These are phyloP conservation scores for Hymenoscyphus occultus DNA, from an alignment of 2,329 filamentous ascomycete genomes.

Conservation along the genomic window DNA sequence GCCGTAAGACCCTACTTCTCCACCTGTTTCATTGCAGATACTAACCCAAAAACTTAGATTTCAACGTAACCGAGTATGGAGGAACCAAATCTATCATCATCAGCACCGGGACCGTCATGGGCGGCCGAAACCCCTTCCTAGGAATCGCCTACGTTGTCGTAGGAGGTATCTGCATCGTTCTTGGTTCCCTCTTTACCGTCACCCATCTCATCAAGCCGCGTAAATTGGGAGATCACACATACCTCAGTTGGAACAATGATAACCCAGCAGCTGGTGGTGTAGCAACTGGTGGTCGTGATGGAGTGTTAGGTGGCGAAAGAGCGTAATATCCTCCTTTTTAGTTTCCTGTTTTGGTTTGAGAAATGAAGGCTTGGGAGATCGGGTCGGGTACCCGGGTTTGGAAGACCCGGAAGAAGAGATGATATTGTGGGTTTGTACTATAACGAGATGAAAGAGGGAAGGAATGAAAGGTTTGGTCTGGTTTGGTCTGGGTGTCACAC, in stretches of 20 bases:
- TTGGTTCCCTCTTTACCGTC: slow-evolving; percentile 83
- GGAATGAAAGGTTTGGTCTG: not conserved
- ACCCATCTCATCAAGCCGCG: slow-evolving; percentile 91
- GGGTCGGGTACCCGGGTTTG: not conserved
- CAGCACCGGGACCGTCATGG: slow-evolving; percentile 87
- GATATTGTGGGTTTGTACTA: not conserved
- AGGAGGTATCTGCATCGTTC: slow-evolving; percentile 84
- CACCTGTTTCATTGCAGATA: not conserved
- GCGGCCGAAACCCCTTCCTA: slow-evolving; percentile 90
- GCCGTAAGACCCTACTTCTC: slow-evolving; percentile 58
- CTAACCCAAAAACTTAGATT: slow-evolving; percentile 53
- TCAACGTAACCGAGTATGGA: slow-evolving; percentile 73
- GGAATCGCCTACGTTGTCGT: slow-evolving; percentile 96
- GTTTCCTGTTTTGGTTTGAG: no score
- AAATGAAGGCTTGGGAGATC: no score
- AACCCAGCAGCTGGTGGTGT: slow-evolving; percentile 39
- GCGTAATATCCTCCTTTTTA: not conserved
- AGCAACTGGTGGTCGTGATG: slow-evolving; percentile 54
- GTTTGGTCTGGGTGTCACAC: no score
- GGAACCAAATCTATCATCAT: slow-evolving; percentile 89
- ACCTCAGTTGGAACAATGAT: slow-evolving; percentile 90
- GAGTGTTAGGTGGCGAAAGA: slow-evolving; percentile 13
- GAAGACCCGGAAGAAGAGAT: not conserved
- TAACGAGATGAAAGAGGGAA: not conserved
- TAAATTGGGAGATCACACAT: slow-evolving; percentile 97